Conservation (phyloP, 768 basidiomycete genomes). For the Xerocomus potaroensis region DNA sequence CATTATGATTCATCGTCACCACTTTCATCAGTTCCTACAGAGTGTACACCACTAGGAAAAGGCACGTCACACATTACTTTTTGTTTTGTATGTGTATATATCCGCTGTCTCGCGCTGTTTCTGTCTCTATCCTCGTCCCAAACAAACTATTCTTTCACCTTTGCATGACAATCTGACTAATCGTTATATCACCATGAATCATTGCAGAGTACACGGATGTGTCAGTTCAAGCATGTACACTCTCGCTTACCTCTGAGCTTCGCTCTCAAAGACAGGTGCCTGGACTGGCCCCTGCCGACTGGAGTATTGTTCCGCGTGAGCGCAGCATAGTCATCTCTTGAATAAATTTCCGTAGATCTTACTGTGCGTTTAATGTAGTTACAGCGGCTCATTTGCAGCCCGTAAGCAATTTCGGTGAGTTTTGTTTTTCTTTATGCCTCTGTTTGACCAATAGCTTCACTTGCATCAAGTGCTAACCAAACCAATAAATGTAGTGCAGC, state of each 20-base stretch:
- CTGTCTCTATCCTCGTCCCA: background rate
- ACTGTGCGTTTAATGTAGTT: background rate
- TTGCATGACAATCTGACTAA: background rate
- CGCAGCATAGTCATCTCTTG: background rate
- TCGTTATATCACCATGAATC: background rate
- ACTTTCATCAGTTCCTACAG: background rate
- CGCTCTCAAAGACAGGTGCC: background rate
- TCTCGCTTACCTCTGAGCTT: background rate
- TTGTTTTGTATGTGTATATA: background rate
- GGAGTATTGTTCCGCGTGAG: conserved; percentile 12
- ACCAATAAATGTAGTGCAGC: background rate
- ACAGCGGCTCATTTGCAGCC: conserved; percentile 1
- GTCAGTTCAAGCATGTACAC: conserved; percentile 11
- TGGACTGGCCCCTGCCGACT: conserved; percentile 6
- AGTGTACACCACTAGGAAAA: background rate
- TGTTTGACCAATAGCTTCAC: background rate
- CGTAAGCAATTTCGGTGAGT: conserved; percentile 7
- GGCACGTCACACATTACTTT: background rate
- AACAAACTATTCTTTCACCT: background rate
- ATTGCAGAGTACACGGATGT: conserved; percentile 10
- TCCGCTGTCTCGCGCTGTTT: background rate
- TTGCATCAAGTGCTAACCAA: conserved; percentile 4
- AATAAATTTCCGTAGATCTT: background rate
- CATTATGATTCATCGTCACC: background rate
- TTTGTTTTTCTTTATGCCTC: background rate